Evolutionary conservation across 1,284 basidiomycete genomes (phyloP).

Genomic region (Singerocomus inundabilis): DNA sequence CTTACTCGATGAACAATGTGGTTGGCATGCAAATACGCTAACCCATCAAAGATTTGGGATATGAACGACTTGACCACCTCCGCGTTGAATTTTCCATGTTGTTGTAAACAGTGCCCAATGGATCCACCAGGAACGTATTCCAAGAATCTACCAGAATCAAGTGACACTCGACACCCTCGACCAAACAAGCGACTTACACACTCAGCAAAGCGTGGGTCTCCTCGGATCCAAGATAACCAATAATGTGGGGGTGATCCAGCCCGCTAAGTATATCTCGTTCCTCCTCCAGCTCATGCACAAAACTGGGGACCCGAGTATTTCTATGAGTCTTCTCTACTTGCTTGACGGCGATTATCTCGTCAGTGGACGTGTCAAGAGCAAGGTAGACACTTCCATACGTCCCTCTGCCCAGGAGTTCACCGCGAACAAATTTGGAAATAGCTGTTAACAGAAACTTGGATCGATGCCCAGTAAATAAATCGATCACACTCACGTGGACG

Average conservation of each 20-base stretch:
- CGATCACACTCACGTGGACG: constrained; percentile 45
- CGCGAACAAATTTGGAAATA: constrained; percentile 96
- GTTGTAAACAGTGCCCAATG: constrained; percentile 84
- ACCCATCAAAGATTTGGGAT: constrained; percentile 82
- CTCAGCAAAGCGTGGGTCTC: constrained; percentile 85
- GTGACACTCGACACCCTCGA: not conserved
- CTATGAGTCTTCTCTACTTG: constrained; percentile 93
- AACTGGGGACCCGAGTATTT: constrained; percentile 76
- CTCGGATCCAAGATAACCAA: constrained; percentile 94
- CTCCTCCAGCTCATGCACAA: constrained; percentile 86
- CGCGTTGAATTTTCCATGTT: constrained; percentile 88
- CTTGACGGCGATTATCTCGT: constrained; percentile 98
- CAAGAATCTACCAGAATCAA: constrained; percentile 66
- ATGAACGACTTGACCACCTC: constrained; percentile 91
- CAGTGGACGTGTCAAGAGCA: constrained; percentile 90
- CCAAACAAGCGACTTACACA: constrained; percentile 59
- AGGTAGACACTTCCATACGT: constrained; percentile 95
- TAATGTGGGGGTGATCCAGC: constrained; percentile 93
- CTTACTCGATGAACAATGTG: constrained; percentile 87
- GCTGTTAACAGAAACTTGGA: constrained; percentile 41
- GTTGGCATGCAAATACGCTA: constrained; percentile 88
- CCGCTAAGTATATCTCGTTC: constrained; percentile 94
- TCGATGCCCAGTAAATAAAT: constrained; percentile 12
- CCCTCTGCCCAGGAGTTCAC: constrained; percentile 91
- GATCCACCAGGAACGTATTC: constrained; percentile 97